Evolutionary conservation across 2,329 filamentous ascomycete species (phyloP), one percentile per base, ranked within the genome.

Genomic region (Thelonectria olida): DNA sequence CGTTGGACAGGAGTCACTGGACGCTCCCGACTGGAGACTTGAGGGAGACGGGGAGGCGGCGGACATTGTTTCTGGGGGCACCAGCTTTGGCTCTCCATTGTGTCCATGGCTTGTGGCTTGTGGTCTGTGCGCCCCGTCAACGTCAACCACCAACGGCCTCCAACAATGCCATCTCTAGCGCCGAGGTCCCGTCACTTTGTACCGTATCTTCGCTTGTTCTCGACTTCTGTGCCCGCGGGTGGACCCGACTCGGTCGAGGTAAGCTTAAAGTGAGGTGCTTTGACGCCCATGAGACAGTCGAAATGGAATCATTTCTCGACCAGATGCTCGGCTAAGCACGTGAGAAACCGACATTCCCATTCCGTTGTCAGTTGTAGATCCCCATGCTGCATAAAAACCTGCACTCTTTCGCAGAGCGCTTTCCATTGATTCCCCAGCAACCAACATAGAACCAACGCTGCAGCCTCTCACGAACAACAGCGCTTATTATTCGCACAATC

Each of bases 131-230:
- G 39, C 39, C 12, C 17, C 39, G 20, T 22, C 39, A 23, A 44
- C 19, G 8, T 15, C 62, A 38, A 52, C 45, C 51, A 51, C 65
- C 64, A 64, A 61, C 60, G 54, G 54, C 52, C 34, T 56, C 64
- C 63, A 60, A 58, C 9, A 19, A 22, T 41, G n/a, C 7, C 4
- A 38, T 4, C 6, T 15, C 36, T n/a, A n/a, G n/a, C n/a, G n/a
- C n/a, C n/a, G n/a, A n/a, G n/a, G n/a, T n/a, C n/a, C n/a, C n/a
- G n/a, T n/a, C n/a, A n/a, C n/a, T n/a, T n/a, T n/a, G n/a, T n/a
- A n/a, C n/a, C n/a, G n/a, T n/a, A n/a, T n/a, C n/a, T n/a, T n/a
- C n/a, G n/a, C n/a, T n/a, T n/a, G n/a, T n/a, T n/a, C 28, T 31
- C 28, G 28, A 31, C 28, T 31, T 12, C n/a, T n/a, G n/a, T n/a